phyloP scores from a whole-genome alignment of 768 basidiomycete genomes.

The Amanita thiersii region DNA sequence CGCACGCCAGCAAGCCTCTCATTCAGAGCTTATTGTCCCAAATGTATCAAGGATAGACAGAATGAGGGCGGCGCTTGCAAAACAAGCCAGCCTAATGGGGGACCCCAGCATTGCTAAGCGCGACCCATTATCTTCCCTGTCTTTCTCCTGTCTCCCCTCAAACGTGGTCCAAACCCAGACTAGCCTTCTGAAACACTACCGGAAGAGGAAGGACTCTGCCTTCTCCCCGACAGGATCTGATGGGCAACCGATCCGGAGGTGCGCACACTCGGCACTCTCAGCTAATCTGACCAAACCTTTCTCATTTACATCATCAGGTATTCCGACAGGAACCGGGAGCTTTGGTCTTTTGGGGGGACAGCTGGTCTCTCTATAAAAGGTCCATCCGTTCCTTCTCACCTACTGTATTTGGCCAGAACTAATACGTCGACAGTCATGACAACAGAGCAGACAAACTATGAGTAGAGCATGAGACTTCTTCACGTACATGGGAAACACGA shows the following conservation, averaged over 20 bases:
- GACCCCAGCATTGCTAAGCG: slow-evolving; percentile 38
- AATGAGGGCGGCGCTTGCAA: slow-evolving; percentile 45
- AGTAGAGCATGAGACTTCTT: no score
- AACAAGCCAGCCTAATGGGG: slow-evolving; percentile 42
- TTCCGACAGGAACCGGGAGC: slow-evolving; percentile 48
- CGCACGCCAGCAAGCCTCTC: slow-evolving; percentile 37
- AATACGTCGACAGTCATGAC: no score
- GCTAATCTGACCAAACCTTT: background rate
- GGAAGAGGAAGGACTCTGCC: slow-evolving; percentile 32
- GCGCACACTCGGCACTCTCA: slow-evolving; percentile 12
- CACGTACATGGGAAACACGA: no score
- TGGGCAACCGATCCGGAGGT: slow-evolving; percentile 59
- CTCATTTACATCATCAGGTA: slow-evolving; percentile 19
- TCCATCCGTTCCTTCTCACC: slow-evolving; percentile 19
- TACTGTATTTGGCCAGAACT: no score
- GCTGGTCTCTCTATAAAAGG: slow-evolving; percentile 51
- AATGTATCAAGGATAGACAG: slow-evolving; percentile 30
- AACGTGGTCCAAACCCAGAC: slow-evolving; percentile 45
- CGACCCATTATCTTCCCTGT: slow-evolving; percentile 53
- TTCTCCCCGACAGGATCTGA: slow-evolving; percentile 52
- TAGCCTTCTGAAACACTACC: slow-evolving; percentile 38
- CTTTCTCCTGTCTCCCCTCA: slow-evolving; percentile 55
- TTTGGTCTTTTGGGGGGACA: slow-evolving; percentile 56
- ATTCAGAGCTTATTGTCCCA: slow-evolving; percentile 39
- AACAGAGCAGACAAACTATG: no score